phyloP scores from a whole-genome alignment of 75 land plant genomes.

The Ceratopteris richardii region DNA sequence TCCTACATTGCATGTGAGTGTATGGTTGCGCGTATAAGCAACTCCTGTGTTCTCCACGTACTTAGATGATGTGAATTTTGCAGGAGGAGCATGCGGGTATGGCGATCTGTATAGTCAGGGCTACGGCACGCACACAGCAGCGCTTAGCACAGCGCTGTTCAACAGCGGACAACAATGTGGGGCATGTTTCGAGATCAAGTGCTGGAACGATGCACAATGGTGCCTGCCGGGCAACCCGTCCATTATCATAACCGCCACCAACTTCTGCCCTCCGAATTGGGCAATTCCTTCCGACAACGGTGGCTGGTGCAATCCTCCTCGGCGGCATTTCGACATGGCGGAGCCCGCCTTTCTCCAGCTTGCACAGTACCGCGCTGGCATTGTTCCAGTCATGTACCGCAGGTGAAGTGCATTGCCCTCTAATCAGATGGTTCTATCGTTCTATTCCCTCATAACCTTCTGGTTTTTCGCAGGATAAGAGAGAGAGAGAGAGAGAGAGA shows the following conservation, averaged over 20 bases:
- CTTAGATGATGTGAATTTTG: no score
- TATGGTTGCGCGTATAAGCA: no score
- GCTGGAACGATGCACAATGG: conserved; percentile 9
- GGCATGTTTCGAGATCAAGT: conserved; percentile 21
- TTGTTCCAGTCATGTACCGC: conserved; percentile 23
- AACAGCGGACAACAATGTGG: conserved; percentile 16
- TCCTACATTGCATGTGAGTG: no score
- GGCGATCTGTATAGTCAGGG: conserved; percentile 16
- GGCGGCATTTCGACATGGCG: conserved; percentile 26
- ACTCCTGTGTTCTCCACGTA: no score
- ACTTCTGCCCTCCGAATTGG: conserved; percentile 15
- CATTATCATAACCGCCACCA: conserved; percentile 25
- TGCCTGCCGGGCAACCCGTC: conserved; percentile 5
- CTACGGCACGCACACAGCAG: conserved; percentile 19
- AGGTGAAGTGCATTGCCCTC: conserved; percentile 13
- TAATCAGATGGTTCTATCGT: not conserved
- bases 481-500: no score
- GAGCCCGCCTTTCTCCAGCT: conserved; percentile 12
- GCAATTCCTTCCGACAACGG: conserved; percentile 11
- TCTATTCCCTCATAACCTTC: not conserved
- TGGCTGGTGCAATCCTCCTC: conserved; percentile 35
- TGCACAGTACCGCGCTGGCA: conserved; percentile 17
- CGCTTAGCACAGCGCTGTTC: conserved; percentile 22
- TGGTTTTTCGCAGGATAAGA: not conserved
- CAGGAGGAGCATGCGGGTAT: conserved; percentile 27